Base-by-base conservation (phyloP, 306 rosid genomes). In the Trifolium subterraneum region DNA sequence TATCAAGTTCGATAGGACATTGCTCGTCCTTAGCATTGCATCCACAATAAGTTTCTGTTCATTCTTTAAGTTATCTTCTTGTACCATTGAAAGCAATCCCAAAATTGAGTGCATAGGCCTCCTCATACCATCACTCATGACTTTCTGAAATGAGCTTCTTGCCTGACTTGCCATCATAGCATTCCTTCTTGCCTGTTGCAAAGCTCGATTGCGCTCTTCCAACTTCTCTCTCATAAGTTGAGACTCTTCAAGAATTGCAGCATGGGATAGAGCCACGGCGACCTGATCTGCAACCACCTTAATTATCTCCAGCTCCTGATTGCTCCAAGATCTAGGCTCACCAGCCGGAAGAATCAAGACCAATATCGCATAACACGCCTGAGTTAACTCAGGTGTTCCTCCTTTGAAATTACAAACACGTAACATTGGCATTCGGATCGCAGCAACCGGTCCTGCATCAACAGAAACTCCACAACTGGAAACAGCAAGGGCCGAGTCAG, bases 91-190 rank as follows among this genome's bases (percentile, higher is more conserved):
- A 72, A 95, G 93, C 91, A 95, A 74, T 63, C 99, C 98, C 78
- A 95, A 63, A 74, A 95, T 85, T 23, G 99, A 95, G 84, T 95
- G 98, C 99, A 92, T 95, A 45, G 99, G 99, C 84, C 93, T 92
- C 79, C 98, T 90, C 99, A 95, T 95, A 74, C 99, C 99, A 73
- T 88, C 92, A 63, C 97, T 89, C 99, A 92, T 95, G 78, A 95
- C 98, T 80, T 87, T 90, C 84, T 92, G 99, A 85, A 95, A 95
- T 1, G 96, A 79, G 63, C 77, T 84, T 79, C 98, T 90, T 33
- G 99, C 98, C 59, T 92, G 97, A 82, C 98, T 95, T n/a, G 99
- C 99, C 97, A 87, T 81, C 99, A 95, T 82, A 58, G 99, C 99
- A 60, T 89, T 89, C 88, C 72, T 85, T 81, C 51, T 85, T 10